Conservation (phyloP, 177 flowering plant species). For the Tripterygium wilfordii region DNA sequence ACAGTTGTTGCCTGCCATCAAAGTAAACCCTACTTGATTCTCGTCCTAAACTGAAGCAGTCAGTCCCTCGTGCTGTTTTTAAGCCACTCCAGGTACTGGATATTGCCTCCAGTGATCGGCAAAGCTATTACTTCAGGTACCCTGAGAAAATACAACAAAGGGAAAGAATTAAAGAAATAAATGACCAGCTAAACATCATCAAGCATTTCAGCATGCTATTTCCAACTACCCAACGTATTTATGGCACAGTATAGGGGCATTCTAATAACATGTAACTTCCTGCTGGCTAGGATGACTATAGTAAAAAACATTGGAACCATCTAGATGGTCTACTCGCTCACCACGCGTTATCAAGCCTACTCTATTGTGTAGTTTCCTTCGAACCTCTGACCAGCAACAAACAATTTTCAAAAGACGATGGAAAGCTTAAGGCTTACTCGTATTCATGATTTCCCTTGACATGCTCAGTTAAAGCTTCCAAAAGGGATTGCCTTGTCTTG, state of each 20-base stretch:
- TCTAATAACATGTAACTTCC: no score
- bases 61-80: conserved; percentile 77
- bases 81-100: conserved; percentile 77
- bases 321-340: no score
- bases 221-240: no score
- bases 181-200: background rate
- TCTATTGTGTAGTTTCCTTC: no score
- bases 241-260: no score
- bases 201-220: no score
- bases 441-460: conserved; percentile 93
- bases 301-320: no score
- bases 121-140: conserved; percentile 82
- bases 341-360: no score
- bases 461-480: conserved; percentile 77
- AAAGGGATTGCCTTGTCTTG: conserved; percentile 90
- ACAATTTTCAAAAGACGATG: background rate
- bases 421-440: conserved; percentile 52
- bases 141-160: conserved; percentile 24
- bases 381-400: background rate
- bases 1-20: no score
- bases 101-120: conserved; percentile 77
- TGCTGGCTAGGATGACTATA: no score
- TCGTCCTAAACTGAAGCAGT: no score
- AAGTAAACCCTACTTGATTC: no score
- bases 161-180: background rate